phyloP scores from a whole-genome alignment of 345 rosid species.

The Camelina neglecta region DNA sequence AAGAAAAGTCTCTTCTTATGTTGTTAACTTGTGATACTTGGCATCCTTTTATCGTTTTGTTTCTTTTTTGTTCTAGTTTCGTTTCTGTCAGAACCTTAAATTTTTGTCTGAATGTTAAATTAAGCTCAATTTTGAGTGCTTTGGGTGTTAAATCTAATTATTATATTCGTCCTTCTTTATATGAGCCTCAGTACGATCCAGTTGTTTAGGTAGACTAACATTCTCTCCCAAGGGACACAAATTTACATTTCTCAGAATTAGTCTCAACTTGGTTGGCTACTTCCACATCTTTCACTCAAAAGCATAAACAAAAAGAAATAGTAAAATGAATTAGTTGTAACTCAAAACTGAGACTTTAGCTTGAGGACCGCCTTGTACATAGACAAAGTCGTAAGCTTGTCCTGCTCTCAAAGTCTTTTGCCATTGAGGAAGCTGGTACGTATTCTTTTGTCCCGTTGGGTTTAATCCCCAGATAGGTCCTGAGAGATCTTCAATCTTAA shows the following conservation, averaged over 20 bases:
- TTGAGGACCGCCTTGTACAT: conserved; percentile 83
- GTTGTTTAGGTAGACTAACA: neutral
- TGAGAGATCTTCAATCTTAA: conserved; percentile 55
- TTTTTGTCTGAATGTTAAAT: conserved; percentile 35
- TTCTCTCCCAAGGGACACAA: conserved; percentile 15
- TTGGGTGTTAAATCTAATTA: conserved; percentile 24
- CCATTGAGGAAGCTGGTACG: conserved; percentile 61
- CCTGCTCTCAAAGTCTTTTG: conserved; percentile 53
- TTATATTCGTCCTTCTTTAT: neutral
- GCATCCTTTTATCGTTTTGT: neutral
- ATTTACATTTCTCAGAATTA: conserved; percentile 37
- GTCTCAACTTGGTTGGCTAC: conserved; percentile 38
- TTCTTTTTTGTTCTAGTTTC: conserved; percentile 27
- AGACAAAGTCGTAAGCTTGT: conserved; percentile 58
- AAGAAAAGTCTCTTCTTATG: conserved; percentile 19
- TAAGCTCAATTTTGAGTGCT: conserved; percentile 22
- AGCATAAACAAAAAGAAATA: neutral
- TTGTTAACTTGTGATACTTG: conserved; percentile 18
- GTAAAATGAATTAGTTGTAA: conserved; percentile 50
- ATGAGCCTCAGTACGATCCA: neutral
- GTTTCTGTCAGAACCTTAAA: conserved; percentile 25
- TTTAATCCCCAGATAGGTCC: conserved; percentile 74
- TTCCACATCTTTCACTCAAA: conserved; percentile 3
- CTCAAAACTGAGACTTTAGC: conserved; percentile 63
- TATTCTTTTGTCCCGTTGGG: conserved; percentile 54